These are phyloP conservation scores for Salvia hispanica DNA, from an alignment of 257 asterid species.

Conservation along the genomic window DNA sequence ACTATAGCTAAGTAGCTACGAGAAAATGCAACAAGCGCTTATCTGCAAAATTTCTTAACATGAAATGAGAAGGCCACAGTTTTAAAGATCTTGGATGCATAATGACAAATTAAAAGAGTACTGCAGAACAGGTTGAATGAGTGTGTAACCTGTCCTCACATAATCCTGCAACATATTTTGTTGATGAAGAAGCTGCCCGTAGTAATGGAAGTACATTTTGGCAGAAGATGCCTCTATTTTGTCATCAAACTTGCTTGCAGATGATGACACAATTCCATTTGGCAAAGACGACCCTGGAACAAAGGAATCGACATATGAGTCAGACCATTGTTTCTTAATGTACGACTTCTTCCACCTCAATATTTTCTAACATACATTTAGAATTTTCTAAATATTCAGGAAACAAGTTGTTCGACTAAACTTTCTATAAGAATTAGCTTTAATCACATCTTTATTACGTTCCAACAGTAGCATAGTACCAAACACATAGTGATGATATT, in stretches of 20 bases:
- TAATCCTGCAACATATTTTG: constrained; percentile 99
- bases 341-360: background rate
- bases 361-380: background rate
- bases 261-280: constrained; percentile 59
- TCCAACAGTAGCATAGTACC: constrained; percentile 22
- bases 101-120: constrained; percentile 3
- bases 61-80: constrained; percentile 14
- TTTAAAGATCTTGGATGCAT: constrained; percentile 15
- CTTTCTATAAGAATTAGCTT: background rate
- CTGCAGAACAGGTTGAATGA: constrained; percentile 11
- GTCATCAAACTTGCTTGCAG: constrained; percentile 82
- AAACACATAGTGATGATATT: constrained; percentile 15
- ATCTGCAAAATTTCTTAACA: background rate
- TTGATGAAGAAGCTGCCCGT: constrained; percentile 96
- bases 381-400: background rate
- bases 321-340: constrained; percentile 2
- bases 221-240: constrained; percentile 97
- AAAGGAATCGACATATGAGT: constrained; percentile 27
- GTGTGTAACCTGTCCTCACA: constrained; percentile 86
- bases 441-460: constrained; percentile 18
- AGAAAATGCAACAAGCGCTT: constrained; percentile 22
- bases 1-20: background rate
- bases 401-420: background rate
- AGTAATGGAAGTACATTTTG: constrained; percentile 97
- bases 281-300: constrained; percentile 60